phyloP scores from a whole-genome alignment of 176 grass and related monocot species.

The Bolboschoenus planiculmis region DNA sequence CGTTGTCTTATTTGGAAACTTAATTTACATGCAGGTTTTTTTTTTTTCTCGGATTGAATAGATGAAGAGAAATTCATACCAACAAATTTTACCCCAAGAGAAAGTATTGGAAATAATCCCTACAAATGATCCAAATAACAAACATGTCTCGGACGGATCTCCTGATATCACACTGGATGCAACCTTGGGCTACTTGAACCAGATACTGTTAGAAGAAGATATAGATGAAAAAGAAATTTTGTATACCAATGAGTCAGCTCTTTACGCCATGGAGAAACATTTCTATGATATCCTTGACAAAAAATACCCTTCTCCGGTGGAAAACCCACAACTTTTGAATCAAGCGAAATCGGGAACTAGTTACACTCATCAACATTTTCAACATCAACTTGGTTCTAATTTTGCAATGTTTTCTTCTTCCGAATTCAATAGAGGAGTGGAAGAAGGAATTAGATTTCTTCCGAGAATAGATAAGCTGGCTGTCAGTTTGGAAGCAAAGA shows the following conservation, averaged over 20 bases:
- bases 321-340: not conserved
- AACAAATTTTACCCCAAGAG: not conserved
- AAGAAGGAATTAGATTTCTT: constrained; percentile 32
- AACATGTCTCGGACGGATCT: not conserved
- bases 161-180: constrained; percentile 8
- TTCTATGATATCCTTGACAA: constrained; percentile 36
- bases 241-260: constrained; percentile 9
- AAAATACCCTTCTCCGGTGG: constrained; percentile 14
- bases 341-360: not conserved
- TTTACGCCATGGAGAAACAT: constrained; percentile 30
- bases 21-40: not conserved
- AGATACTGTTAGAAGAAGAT: constrained; percentile 36
- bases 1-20: not conserved
- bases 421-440: constrained; percentile 23
- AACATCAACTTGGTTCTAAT: not conserved
- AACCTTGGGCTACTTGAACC: constrained; percentile 26
- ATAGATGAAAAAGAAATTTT: constrained; percentile 19
- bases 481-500: not conserved
- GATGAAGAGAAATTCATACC: not conserved
- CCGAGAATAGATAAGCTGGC: constrained; percentile 20
- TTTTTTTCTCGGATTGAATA: not conserved
- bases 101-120: not conserved
- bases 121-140: not conserved
- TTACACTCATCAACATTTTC: not conserved
- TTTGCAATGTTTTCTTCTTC: not conserved